Conservation (phyloP, 2,329 filamentous ascomycete genomes). For the Claviceps paspali region DNA sequence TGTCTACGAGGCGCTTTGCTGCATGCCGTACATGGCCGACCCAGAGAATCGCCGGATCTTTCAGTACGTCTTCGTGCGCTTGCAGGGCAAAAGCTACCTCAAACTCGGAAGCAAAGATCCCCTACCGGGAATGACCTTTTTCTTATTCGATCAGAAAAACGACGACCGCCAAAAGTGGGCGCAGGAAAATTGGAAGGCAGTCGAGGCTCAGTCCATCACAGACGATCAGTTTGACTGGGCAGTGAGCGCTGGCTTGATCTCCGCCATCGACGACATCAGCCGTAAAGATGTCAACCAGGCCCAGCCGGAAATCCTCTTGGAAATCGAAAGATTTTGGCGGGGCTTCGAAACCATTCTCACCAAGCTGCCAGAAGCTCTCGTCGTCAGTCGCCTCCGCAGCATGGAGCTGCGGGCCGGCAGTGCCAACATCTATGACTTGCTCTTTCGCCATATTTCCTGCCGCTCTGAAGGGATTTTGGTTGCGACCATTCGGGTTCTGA, state of each 20-base stretch:
- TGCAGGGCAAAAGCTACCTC: slow-evolving; percentile 57
- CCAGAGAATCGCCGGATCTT: slow-evolving; percentile 44
- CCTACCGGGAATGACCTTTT: slow-evolving; percentile 69
- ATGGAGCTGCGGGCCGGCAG: slow-evolving; percentile 49
- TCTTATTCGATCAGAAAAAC: slow-evolving; percentile 53
- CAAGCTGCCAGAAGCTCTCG: slow-evolving; percentile 55
- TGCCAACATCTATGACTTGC: slow-evolving; percentile 52
- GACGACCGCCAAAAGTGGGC: slow-evolving; percentile 35
- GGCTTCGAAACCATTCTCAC: slow-evolving; percentile 61
- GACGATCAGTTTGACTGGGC: slow-evolving; percentile 76
- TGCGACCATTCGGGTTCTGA: slow-evolving; percentile 55
- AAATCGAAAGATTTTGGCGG: slow-evolving; percentile 64
- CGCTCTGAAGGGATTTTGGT: slow-evolving; percentile 44
- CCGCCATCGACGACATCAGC: slow-evolving; percentile 48
- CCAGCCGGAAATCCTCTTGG: slow-evolving; percentile 20
- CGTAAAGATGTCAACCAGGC: slow-evolving; percentile 23
- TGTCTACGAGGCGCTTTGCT: slow-evolving; percentile 80
- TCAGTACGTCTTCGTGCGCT: slow-evolving; percentile 66
- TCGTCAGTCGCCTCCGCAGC: slow-evolving; percentile 62
- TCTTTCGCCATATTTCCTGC: slow-evolving; percentile 38
- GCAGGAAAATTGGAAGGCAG: slow-evolving; percentile 25
- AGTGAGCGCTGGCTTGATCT: slow-evolving; percentile 56
- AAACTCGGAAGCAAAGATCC: slow-evolving; percentile 58
- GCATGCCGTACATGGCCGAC: slow-evolving; percentile 56
- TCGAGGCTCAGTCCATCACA: slow-evolving; percentile 45